These are phyloP conservation scores for Myriosclerotinia duriaeana DNA, from an alignment of 2,329 filamentous ascomycete genomes.

Conservation along the genomic window DNA sequence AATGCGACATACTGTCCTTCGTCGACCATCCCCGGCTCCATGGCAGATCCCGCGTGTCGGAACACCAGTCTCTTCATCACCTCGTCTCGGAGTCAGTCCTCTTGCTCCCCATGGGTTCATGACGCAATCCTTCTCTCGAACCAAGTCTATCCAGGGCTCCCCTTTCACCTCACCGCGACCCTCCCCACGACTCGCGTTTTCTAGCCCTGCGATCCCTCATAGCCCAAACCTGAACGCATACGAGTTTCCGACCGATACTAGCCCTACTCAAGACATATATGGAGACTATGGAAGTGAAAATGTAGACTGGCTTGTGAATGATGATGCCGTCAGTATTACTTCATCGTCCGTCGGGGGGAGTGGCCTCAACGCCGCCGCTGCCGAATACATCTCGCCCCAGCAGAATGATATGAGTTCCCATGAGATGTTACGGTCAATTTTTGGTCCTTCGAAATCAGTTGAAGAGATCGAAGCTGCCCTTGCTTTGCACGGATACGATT, in stretches of 20 bases:
- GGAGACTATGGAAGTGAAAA: slow-evolving; percentile 91
- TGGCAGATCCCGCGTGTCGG: slow-evolving; percentile 75
- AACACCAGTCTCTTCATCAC: slow-evolving; percentile 78
- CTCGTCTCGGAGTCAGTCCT: slow-evolving; percentile 77
- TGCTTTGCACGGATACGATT: slow-evolving; percentile 84
- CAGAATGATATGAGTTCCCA: slow-evolving; percentile 94
- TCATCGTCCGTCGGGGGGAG: slow-evolving; percentile 70
- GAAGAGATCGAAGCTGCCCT: slow-evolving; percentile 94
- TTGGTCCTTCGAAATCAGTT: slow-evolving; percentile 84
- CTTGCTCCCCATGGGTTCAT: slow-evolving; percentile 81
- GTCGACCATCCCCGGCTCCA: slow-evolving; percentile 86
- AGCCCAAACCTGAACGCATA: slow-evolving; percentile 94
- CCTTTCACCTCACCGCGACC: slow-evolving; percentile 93
- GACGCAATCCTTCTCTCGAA: slow-evolving; percentile 72
- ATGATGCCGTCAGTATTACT: slow-evolving; percentile 78
- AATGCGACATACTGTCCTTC: slow-evolving; percentile 83
- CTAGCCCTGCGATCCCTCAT: slow-evolving; percentile 86
- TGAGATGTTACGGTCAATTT: slow-evolving; percentile 93
- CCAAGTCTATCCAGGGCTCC: slow-evolving; percentile 76
- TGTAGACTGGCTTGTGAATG: slow-evolving; percentile 92
- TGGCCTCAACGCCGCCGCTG: slow-evolving; percentile 73
- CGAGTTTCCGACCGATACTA: slow-evolving; percentile 82
- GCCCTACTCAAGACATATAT: slow-evolving; percentile 79
- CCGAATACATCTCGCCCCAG: slow-evolving; percentile 69
- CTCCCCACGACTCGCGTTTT: slow-evolving; percentile 85